Evolutionary conservation across 257 asterid species (phyloP), one percentile per base, ranked within the genome.

Genomic region (Ballota nigra): DNA sequence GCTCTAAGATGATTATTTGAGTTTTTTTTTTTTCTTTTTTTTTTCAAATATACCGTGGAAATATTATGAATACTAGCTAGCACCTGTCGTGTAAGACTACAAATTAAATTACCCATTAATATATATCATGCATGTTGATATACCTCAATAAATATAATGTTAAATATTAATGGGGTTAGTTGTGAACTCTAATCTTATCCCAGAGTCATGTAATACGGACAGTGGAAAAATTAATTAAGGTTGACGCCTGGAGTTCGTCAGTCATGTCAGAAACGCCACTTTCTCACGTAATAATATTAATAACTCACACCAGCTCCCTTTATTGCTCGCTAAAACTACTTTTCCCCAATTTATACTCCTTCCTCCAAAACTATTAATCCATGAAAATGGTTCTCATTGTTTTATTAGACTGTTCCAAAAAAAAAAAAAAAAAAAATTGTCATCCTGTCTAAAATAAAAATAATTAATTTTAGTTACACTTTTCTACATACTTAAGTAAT

Each of bases 181-280:
- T 38, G 8, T 41, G 12, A 41, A 41, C 49, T 41, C 49, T 40
- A 40, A 40, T 40, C 47, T 8, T 38, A 38, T 38, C 47, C 47
- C 47, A 12, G n/a, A 13, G n/a, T 6, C 4, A 15, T 13, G 6
- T 15, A 43, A 43, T 43, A 43, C 8, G 23, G 65, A 59, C 5
- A 58, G 64, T 12, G 65, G 4, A 59, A 59, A 59, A 33, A 59
- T 26, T 59, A 59, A 59, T 12, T 15, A 59, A 67, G 63, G 65
- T 34, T 38, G 62, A 24, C 23, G 73, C 57, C 43, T 45, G 55
- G 63, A 66, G 58, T 11, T n/a, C 31, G 68, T 56, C 63, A 74
- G 60, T 40, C 16, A 11, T 57, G 66, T 63, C 68, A 69, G 72
- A 69, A 69, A 29, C 67, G 13, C 71, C 58, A 69, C 58, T 55